Evolutionary conservation across 78 protist species (phyloP), one percentile per base, ranked within the genome.

Genomic region (Chrysochromulina tobinii): DNA sequence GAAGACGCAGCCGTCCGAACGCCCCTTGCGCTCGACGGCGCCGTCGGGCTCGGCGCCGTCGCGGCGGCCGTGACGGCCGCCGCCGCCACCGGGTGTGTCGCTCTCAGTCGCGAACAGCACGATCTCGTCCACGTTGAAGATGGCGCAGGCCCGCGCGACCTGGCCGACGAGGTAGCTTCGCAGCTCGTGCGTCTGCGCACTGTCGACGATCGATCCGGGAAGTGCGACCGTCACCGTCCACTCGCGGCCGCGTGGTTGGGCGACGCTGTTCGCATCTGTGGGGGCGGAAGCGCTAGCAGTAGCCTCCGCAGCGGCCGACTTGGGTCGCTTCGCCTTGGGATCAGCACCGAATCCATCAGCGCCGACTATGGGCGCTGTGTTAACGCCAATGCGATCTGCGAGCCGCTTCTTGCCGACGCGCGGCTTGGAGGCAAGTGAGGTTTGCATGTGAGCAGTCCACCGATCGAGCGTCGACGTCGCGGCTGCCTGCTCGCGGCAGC

Each of bases 171-270:
- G 89, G 61, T 92, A 86, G 7, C 95, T 81, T 6, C 90, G 72
- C 21, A 95, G 90, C 89, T 92, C 95, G 9, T 85, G 86, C 4
- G 95, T 81, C 91, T 95, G 96, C 25, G 96, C 96, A 53, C 89
- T 93, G n/a, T 18, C 89, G 18, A 95, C 48, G n/a, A 95, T 91
- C n/a, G 95, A 93, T 50, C 95, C 96, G 12, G 96, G 95, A 0
- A 95, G 38, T 38, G 96, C 96, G 59, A 94, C 77, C 18, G 93
- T 20, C 66, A 94, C 92, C 17, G 95, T 91, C 85, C 85, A 77
- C 51, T 53, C 25, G 9, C 83, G 83, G 57, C 83, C 83, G 38
- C 38, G 38, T 38, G 38, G 38, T 38, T 38, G 38, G 38, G 38
- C 38, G 38, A 38, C 38, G 38, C 38, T 38, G 38, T 38, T 38